Evolutionary conservation across 2,329 filamentous ascomycete species (phyloP), one percentile per base, ranked within the genome.

Genomic region (Colletotrichum spaethianum): DNA sequence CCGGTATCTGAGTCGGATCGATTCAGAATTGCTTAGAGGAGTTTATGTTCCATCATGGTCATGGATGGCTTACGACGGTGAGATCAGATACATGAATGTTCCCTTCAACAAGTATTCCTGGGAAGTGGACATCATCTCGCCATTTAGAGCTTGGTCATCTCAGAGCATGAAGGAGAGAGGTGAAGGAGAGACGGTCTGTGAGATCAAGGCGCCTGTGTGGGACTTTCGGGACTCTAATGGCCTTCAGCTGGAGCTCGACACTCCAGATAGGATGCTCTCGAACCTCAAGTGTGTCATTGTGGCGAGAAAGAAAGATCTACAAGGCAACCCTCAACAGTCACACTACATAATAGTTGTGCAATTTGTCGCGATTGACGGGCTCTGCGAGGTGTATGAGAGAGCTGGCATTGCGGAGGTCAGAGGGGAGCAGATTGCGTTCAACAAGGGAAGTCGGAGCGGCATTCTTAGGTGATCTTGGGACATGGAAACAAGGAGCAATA

Each of bases 41-140:
- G 31, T 12, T 23, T 1, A 18, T 31, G 75, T 78, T 0, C 80
- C 80, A 2, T 72, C 76, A 0, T 82, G 81, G 81, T 82, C 81
- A 0, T 82, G 80, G 81, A 82, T 81, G 78, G 78, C 76, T 0
- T 80, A 82, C 36, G 26, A 76, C 2, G 81, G 80, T 3, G 75
- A 60, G 0, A 82, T 82, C 3, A 61, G 73, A 7, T 82, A 76
- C 38, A n/a, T 81, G 16, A 38, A 77, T 11, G 55, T 77, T 1
- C 70, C 73, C 0, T 76, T 80, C 16, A 72, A 70, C 1, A 44
- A 48, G 1, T 73, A 76, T 9, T 20, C 31, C 4, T 64, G 59
- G 66, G 66, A 57, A 4, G 18, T 3, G 33, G 23, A 50, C 8
- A 31, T 65, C 3, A 9, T 52, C 12, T 64, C 66, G 14, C 66